phyloP scores from a whole-genome alignment of 352 stramenopile genomes.

The Phytophthora sp. region DNA sequence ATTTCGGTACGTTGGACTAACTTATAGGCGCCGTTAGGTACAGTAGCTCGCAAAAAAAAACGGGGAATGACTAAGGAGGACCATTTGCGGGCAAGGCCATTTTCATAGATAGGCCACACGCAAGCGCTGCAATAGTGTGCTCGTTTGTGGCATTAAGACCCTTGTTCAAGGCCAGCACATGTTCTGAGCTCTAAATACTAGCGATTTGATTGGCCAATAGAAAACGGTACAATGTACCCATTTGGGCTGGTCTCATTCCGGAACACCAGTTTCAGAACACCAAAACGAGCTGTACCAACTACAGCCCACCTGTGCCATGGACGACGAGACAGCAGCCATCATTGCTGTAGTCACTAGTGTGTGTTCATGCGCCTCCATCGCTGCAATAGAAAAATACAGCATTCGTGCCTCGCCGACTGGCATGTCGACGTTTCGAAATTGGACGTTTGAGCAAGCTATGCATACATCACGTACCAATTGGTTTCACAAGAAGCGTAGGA shows the following conservation, averaged over 20 bases:
- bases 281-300: no score
- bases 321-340: constrained; percentile 3
- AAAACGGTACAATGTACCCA: no score
- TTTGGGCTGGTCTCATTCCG: background rate
- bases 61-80: no score
- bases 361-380: background rate
- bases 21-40: no score
- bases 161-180: no score
- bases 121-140: no score
- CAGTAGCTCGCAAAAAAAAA: no score
- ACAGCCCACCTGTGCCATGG: background rate
- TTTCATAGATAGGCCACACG: no score
- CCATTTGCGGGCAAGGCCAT: no score
- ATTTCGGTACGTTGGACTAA: background rate
- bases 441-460: constrained; percentile 1
- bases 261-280: background rate
- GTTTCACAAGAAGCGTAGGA: constrained; percentile 1
- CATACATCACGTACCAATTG: background rate
- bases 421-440: background rate
- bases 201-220: no score
- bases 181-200: background rate
- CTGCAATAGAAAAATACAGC: background rate
- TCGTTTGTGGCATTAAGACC: no score
- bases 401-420: background rate
- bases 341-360: background rate